Conservation (phyloP, 805 yeast species). For the Isabelozyma gotoi region DNA sequence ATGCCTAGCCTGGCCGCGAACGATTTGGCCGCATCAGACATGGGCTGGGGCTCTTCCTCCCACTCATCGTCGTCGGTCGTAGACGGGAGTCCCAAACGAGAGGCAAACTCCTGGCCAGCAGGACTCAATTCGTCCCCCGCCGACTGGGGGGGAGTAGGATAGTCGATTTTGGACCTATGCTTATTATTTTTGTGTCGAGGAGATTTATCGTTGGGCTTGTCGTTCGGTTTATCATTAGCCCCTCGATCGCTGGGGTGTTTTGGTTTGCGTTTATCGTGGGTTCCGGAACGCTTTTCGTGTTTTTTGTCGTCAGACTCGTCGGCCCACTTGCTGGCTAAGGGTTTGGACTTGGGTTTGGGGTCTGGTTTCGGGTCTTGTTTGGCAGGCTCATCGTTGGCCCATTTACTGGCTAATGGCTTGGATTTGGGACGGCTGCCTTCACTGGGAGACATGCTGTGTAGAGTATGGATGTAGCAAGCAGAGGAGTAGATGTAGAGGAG, state of each 20-base stretch:
- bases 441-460: no score
- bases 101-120: constrained; percentile 15
- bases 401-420: constrained; percentile 19
- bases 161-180: not conserved
- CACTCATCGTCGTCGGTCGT: constrained; percentile 6
- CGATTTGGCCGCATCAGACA: constrained; percentile 30
- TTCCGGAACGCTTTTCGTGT: not conserved
- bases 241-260: not conserved
- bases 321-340: constrained; percentile 38
- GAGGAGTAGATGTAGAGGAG: no score
- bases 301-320: constrained; percentile 3
- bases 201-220: not conserved
- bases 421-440: constrained; percentile 1
- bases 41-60: constrained; percentile 18
- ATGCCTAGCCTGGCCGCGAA: constrained; percentile 30
- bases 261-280: not conserved
- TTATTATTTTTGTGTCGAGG: not conserved
- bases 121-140: constrained; percentile 5
- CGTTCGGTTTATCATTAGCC: not conserved
- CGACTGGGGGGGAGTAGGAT: not conserved
- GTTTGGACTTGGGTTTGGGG: constrained; percentile 9
- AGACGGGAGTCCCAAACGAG: constrained; percentile 7
- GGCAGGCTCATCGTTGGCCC: no score
- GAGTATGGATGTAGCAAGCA: no score
- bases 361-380: not conserved